Evolutionary conservation across 768 basidiomycete genomes (phyloP).

Genomic region (Mycena floridula): DNA sequence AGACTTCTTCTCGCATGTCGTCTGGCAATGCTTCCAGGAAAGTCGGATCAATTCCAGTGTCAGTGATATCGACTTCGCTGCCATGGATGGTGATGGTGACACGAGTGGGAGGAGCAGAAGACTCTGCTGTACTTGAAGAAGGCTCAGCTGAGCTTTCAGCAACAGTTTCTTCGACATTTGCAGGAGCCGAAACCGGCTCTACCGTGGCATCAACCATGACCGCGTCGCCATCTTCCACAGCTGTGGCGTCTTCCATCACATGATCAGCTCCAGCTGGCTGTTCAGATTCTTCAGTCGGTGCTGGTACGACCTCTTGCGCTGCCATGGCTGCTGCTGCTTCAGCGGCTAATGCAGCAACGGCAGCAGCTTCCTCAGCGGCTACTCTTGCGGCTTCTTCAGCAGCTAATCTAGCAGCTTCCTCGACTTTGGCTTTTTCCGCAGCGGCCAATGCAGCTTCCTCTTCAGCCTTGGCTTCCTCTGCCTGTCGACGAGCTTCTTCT

Average conservation of each 20-base stretch:
- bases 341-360: conserved; percentile 17
- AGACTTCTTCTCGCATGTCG: conserved; percentile 97
- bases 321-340: conserved; percentile 11
- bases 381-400: conserved; percentile 32
- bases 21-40: conserved; percentile 97
- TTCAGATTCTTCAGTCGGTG: not conserved
- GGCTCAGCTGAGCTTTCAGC: conserved; percentile 5
- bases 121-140: conserved; percentile 15
- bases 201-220: conserved; percentile 44
- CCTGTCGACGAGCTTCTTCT: conserved; percentile 37
- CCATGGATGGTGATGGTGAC: conserved; percentile 91
- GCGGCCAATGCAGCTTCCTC: conserved; percentile 21
- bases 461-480: conserved; percentile 33
- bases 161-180: not conserved
- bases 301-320: conserved; percentile 5
- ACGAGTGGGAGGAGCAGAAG: conserved; percentile 45
- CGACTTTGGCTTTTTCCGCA: conserved; percentile 27
- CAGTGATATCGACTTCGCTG: conserved; percentile 91
- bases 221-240: conserved; percentile 31
- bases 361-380: too few species aligned
- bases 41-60: conserved; percentile 96
- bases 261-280: conserved; percentile 18
- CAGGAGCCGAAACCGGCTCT: not conserved
- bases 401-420: conserved; percentile 28
- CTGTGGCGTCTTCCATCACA: conserved; percentile 25